A percentile compares a stretch with the other conserved stretches of the same genome.
phyloP scores from a whole-genome alignment of 2,329 filamentous ascomycete genomes.

The Torrubiella hemipterigena region DNA sequence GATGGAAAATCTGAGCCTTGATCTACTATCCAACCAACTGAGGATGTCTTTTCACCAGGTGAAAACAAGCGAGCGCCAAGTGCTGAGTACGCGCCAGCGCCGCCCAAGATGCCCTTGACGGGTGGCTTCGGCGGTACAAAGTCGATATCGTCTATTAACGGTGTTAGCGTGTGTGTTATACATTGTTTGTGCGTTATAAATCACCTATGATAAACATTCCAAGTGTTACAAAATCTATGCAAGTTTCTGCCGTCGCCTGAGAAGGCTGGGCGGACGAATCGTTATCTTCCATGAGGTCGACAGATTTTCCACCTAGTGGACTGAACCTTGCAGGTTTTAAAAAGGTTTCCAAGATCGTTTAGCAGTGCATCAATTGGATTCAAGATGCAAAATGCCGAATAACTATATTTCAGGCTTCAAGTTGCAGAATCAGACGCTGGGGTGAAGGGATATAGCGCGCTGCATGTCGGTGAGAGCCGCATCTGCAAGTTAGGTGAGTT shows the following conservation, averaged over 20 bases:
- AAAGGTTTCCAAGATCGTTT: too few relatives aligned
- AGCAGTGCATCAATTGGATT: too few relatives aligned
- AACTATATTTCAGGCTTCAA: too few relatives aligned
- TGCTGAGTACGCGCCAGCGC: slow-evolving; percentile 76
- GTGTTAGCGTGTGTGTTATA: slow-evolving; percentile 3
- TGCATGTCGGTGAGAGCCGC: too few relatives aligned
- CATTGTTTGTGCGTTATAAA: slow-evolving; percentile 12
- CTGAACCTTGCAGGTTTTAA: too few relatives aligned
- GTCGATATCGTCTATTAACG: slow-evolving; percentile 71
- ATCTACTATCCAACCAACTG: slow-evolving; percentile 85
- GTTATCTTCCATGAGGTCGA: neutral
- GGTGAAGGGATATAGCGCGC: too few relatives aligned
- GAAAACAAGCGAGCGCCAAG: slow-evolving; percentile 84
- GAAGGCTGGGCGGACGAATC: neutral
- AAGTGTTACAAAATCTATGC: slow-evolving; percentile 54
- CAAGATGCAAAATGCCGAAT: too few relatives aligned
- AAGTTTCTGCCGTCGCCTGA: too few relatives aligned
- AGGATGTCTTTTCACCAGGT: slow-evolving; percentile 49
- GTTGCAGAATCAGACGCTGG: too few relatives aligned
- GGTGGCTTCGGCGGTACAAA: slow-evolving; percentile 59
- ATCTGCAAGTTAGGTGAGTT: too few relatives aligned
- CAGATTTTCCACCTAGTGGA: too few relatives aligned
- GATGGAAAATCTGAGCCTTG: slow-evolving; percentile 76
- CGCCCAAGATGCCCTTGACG: slow-evolving; percentile 70
- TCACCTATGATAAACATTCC: slow-evolving; percentile 66